Base-by-base conservation (phyloP, 768 basidiomycete genomes). In the Hortiboletus campestris region DNA sequence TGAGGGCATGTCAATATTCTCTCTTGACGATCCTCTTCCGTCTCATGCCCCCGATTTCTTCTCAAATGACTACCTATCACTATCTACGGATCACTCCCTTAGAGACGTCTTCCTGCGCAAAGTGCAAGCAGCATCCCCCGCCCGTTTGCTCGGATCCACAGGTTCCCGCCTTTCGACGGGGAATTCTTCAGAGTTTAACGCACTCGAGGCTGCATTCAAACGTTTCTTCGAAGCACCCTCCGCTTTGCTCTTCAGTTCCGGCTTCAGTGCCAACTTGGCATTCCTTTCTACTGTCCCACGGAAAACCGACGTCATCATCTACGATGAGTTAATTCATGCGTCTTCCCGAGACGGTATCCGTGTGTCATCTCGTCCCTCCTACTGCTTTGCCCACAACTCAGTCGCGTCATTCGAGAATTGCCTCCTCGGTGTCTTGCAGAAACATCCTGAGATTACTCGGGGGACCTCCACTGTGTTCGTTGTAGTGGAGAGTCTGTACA, bases 261-360 rank as follows among this genome's bases (percentile, higher is more conserved):
- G 83, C 28, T 82, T 74, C 67, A 79, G 75, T 58, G 83, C 83
- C 41, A 85, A 83, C 58, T 67, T 77, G 12, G 74, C 75, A 4
- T 75, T 84, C 62, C 79, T 81, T 63, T 56, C 75, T 2, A 67
- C 70, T 5, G 66, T 84, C 76, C 83, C 12, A 74, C 63, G 76
- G 51, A 60, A 63, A 2, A 64, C 68, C 11, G 84, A 85, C 59
- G 74, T 75, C 53, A 70, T 85, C 53, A 57, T 85, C 20, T 76
- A 76, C 51, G 84, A 84, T 63, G 79, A 80, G 49, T 69, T 78
- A 44, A 74, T 83, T 7, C 84, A 84, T 51, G 75, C 79, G 5
- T 80, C 78, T 11, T 75, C 75, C 16, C 75, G 79, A 58, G 81
- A 83, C 49, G 83, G 83, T 3, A 76, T 83, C 64, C 67, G 77